phyloP scores from a whole-genome alignment of 2,329 filamentous ascomycete species.

The Grosmannia serpens region DNA sequence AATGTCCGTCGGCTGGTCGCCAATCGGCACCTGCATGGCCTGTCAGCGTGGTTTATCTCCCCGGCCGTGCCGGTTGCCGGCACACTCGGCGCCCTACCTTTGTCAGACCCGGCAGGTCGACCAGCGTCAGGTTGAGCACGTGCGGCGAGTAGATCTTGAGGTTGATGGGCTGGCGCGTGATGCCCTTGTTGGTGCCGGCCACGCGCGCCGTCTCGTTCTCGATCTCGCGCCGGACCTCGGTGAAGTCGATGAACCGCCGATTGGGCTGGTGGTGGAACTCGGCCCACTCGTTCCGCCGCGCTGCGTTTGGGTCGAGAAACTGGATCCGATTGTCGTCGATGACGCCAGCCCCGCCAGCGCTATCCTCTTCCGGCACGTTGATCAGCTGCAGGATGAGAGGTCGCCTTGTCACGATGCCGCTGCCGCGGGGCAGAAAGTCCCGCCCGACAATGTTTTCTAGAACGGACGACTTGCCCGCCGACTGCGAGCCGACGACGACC shows the following conservation, averaged over 20 bases:
- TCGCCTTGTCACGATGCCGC: constrained; percentile 88
- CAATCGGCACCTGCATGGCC: constrained; percentile 27
- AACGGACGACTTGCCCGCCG: constrained; percentile 95
- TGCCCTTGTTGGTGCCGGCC: constrained; percentile 90
- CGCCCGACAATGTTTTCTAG: constrained; percentile 97
- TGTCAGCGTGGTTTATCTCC: too few relatives aligned
- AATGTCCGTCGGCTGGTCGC: constrained; percentile 19
- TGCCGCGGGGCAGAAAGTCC: constrained; percentile 92
- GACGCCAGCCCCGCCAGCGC: constrained; percentile 40
- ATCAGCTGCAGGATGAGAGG: constrained; percentile 96
- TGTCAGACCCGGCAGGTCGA: constrained; percentile 91
- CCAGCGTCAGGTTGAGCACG: constrained; percentile 89
- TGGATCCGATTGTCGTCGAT: constrained; percentile 34
- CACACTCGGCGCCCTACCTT: too few relatives aligned
- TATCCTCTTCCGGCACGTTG: constrained; percentile 73
- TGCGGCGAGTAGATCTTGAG: constrained; percentile 97
- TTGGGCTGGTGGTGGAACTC: constrained; percentile 96
- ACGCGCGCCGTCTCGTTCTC: constrained; percentile 92
- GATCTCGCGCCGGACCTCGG: constrained; percentile 97
- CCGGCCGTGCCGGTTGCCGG: too few relatives aligned
- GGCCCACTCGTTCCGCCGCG: constrained; percentile 63
- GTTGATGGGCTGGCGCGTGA: constrained; percentile 94
- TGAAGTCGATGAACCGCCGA: constrained; percentile 96
- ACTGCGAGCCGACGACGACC: constrained; percentile 98
- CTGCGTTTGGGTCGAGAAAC: constrained; percentile 66